A percentile compares a stretch with the other conserved stretches of the same genome.
phyloP scores from a whole-genome alignment of 2,329 filamentous ascomycete species.

The Fusarium mundagurra region DNA sequence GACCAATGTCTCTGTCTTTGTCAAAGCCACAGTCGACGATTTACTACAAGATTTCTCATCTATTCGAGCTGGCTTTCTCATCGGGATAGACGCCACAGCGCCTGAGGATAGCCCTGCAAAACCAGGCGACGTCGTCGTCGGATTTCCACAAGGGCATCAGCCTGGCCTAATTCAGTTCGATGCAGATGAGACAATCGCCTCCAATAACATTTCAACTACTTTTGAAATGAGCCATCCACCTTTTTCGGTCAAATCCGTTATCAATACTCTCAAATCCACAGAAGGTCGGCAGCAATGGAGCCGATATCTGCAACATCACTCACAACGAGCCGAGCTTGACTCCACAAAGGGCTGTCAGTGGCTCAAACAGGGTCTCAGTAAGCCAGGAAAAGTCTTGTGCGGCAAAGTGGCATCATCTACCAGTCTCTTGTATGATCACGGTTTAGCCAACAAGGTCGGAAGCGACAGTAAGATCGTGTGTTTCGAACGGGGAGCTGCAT shows the following conservation, averaged over 20 bases:
- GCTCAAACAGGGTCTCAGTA: too few relatives aligned
- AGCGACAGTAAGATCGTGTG: not conserved
- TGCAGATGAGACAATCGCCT: rapidly evolving
- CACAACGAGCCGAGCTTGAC: not conserved
- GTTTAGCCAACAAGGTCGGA: rapidly evolving
- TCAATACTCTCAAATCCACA: rapidly evolving
- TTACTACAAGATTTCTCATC: rapidly evolving
- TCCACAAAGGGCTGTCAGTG: not conserved
- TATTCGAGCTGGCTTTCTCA: not conserved
- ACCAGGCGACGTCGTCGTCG: not conserved
- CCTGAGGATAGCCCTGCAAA: not conserved
- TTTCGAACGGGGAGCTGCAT: not conserved
- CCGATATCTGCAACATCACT: not conserved
- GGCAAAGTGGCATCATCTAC: not conserved
- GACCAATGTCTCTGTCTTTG: rapidly evolving
- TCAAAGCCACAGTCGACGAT: not conserved
- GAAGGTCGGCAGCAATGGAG: not conserved
- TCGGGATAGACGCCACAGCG: not conserved
- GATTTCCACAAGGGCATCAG: rapidly evolving
- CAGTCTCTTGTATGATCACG: rapidly evolving
- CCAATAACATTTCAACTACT: not conserved
- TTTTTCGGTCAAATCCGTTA: rapidly evolving
- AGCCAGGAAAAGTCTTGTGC: too few relatives aligned
- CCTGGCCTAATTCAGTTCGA: not conserved
- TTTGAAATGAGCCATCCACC: not conserved